Percentiles rank a stretch among this genome's conserved stretches.
phyloP scores from a whole-genome alignment of 352 stramenopile genomes.

The Phytophthora idaei region DNA sequence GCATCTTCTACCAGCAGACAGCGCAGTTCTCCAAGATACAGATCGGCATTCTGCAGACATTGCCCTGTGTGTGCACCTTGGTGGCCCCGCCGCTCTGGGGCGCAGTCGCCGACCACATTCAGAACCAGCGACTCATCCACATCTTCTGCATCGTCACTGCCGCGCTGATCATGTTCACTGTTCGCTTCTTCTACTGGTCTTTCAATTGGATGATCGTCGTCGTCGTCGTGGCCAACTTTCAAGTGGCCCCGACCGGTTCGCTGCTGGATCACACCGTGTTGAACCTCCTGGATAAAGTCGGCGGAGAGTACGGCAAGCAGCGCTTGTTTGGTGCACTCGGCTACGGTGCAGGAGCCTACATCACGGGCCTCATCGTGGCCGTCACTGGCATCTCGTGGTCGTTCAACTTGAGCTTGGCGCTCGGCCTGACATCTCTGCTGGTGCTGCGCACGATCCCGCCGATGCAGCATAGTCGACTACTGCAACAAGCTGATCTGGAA shows the following conservation, averaged over 20 bases:
- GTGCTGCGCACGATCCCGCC: conserved; percentile 68
- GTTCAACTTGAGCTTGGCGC: conserved; percentile 72
- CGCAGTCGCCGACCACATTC: conserved; percentile 68
- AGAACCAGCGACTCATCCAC: conserved; percentile 69
- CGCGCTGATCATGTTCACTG: conserved; percentile 58
- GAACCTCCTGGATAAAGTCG: conserved; percentile 64
- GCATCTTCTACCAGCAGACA: conserved; percentile 74
- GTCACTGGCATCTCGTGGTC: conserved; percentile 68
- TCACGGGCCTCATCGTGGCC: conserved; percentile 69
- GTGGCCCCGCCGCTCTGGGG: conserved; percentile 80
- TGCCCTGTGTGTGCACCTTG: conserved; percentile 67
- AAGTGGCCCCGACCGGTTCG: conserved; percentile 59
- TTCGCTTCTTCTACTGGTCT: conserved; percentile 60
- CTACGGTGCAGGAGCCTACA: conserved; percentile 67
- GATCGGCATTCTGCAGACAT: conserved; percentile 76
- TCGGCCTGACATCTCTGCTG: conserved; percentile 60
- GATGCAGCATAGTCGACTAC: conserved; percentile 42
- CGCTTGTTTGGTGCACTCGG: conserved; percentile 79
- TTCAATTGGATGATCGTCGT: conserved; percentile 62
- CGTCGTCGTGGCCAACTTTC: conserved; percentile 68
- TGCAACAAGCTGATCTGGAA: conserved; percentile 32
- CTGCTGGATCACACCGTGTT: conserved; percentile 78
- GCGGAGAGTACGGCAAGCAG: conserved; percentile 86
- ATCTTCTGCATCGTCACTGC: conserved; percentile 62
- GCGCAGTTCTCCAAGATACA: conserved; percentile 73